phyloP scores from a whole-genome alignment of 164 flowering plant species.

The Magnolia kwangsiensis region DNA sequence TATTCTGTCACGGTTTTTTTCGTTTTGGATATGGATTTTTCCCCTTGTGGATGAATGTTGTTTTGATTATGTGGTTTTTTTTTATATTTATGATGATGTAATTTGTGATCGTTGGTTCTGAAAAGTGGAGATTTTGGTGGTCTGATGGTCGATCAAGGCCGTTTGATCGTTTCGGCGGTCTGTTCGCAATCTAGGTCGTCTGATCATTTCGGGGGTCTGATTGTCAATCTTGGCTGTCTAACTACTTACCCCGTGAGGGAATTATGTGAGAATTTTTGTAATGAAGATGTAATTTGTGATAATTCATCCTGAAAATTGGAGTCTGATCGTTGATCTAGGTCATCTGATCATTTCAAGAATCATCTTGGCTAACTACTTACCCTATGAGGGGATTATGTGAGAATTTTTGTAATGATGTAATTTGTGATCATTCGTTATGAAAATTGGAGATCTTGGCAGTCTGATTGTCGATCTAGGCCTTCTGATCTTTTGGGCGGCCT shows the following conservation, averaged over 20 bases:
- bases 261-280: not conserved
- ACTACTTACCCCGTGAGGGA: not conserved
- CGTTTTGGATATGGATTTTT: not conserved
- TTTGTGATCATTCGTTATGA: no score
- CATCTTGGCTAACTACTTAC: no score
- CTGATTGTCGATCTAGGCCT: no score
- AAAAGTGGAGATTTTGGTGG: not conserved
- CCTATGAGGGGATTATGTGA: no score
- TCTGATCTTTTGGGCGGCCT: no score
- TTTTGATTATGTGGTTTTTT: not conserved
- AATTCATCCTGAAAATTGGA: no score
- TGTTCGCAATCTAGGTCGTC: not conserved
- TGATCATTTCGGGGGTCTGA: not conserved
- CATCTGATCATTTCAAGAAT: no score
- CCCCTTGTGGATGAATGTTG: not conserved
- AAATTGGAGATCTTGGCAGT: no score
- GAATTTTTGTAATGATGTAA: no score
- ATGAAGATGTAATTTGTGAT: not conserved
- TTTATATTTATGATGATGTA: not conserved
- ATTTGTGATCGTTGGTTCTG: no score
- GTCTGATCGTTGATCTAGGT: no score
- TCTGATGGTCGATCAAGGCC: not conserved
- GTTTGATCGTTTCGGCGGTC: not conserved
- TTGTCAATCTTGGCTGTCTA: not conserved
- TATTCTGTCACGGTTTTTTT: not conserved